Percentiles rank a stretch among this genome's conserved stretches.
These are phyloP conservation scores for Mollisiaceae sp. DNA, from an alignment of 2,329 filamentous ascomycete species.

Conservation along the genomic window DNA sequence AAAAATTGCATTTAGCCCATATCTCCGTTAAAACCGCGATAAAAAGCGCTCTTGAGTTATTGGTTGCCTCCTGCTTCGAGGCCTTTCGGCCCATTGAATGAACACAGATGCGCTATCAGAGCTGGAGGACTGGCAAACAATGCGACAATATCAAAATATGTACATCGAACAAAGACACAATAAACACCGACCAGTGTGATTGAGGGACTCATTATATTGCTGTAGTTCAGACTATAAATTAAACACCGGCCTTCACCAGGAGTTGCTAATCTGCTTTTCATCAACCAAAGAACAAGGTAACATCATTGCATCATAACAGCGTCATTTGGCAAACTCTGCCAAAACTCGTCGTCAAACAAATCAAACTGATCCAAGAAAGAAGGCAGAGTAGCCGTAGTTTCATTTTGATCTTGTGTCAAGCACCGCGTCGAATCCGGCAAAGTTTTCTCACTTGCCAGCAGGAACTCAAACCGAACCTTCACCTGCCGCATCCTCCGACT, in stretches of 20 bases:
- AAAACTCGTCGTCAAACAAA: neutral
- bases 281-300: neutral
- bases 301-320: neutral
- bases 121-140: neutral
- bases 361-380: neutral
- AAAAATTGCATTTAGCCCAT: neutral
- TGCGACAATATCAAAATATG: too few relatives aligned
- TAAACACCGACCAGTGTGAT: too few relatives aligned
- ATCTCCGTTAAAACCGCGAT: neutral
- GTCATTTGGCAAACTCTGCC: neutral
- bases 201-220: too few relatives aligned
- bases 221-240: too few relatives aligned
- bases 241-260: too few relatives aligned
- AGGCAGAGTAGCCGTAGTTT: neutral
- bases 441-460: slow-evolving; percentile 5
- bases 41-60: neutral
- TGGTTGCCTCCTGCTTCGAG: neutral
- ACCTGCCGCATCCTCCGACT: slow-evolving; percentile 17
- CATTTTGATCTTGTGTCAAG: neutral
- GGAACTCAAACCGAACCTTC: slow-evolving; percentile 10
- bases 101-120: neutral
- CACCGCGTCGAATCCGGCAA: neutral
- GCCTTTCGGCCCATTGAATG: neutral
- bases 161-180: too few relatives aligned
- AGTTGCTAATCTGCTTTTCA: too few relatives aligned